Conservation (phyloP, 1,139 yeast genomes). For the Pichia sp. region DNA sequence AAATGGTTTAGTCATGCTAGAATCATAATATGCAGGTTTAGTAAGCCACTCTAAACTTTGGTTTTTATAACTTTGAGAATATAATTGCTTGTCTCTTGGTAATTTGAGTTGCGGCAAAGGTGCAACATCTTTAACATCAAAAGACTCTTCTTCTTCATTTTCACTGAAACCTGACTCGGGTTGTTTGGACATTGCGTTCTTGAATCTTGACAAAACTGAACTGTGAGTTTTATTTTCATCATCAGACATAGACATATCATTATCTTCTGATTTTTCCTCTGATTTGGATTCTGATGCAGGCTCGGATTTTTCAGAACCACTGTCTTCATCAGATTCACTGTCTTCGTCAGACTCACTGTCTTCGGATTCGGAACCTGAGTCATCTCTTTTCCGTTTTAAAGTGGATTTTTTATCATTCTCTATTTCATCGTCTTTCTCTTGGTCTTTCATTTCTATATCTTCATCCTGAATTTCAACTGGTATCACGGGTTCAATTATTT, state of each 20-base stretch:
- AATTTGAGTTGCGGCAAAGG: conserved; percentile 85
- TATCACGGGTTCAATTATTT: neutral
- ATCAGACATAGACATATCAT: neutral
- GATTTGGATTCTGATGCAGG: conserved; percentile 11
- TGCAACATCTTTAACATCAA: conserved; percentile 48
- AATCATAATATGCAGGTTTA: conserved; percentile 55
- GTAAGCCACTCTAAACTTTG: conserved; percentile 64
- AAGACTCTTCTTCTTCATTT: conserved; percentile 20
- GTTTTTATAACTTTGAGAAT: conserved; percentile 39
- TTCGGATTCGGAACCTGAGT: neutral
- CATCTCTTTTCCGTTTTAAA: conserved; percentile 22
- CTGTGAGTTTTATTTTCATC: conserved; percentile 28
- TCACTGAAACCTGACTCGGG: too few relatives aligned
- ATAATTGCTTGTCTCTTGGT: conserved; percentile 48
- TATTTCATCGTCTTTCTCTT: conserved; percentile 13
- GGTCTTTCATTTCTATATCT: conserved; percentile 5
- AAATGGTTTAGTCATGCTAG: conserved; percentile 44
- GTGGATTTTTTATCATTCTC: conserved; percentile 17
- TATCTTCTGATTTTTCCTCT: neutral
- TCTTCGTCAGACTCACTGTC: neutral
- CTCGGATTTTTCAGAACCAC: conserved; percentile 5
- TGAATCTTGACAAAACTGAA: conserved; percentile 42
- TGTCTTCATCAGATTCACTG: neutral
- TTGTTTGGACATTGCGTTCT: conserved; percentile 34
- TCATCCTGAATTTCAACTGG: conserved; percentile 14